Conservation (phyloP, 2,329 filamentous ascomycete genomes). For the Raffaelea ambrosiae region DNA sequence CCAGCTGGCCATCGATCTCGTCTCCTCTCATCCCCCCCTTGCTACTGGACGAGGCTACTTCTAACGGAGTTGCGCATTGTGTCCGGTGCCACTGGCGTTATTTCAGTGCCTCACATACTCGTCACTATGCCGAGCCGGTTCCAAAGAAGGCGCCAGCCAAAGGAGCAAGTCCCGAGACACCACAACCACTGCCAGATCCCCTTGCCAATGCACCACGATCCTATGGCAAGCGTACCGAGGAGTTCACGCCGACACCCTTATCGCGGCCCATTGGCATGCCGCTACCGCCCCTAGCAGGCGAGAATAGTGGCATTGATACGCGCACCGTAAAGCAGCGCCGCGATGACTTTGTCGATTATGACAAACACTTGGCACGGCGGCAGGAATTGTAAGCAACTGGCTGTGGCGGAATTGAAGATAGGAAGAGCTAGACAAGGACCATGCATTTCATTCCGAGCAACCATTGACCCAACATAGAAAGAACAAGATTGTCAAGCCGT, state of each 20-base stretch:
- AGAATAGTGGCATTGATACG: slow-evolving; percentile 71
- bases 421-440: not conserved
- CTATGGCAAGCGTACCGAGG: slow-evolving; percentile 45
- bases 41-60: too few relatives aligned
- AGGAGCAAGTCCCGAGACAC: not conserved
- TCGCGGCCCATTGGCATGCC: slow-evolving; percentile 74
- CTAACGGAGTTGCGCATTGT: slow-evolving; percentile 23
- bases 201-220: slow-evolving; percentile 51
- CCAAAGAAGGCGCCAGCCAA: slow-evolving; percentile 7
- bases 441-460: too few relatives aligned
- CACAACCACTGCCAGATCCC: slow-evolving; percentile 15
- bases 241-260: slow-evolving; percentile 52
- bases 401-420: not conserved
- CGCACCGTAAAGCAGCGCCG: slow-evolving; percentile 60
- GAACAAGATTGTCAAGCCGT: slow-evolving; percentile 71
- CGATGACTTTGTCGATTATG: slow-evolving; percentile 75
- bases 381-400: slow-evolving; percentile 56
- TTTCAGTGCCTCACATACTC: slow-evolving; percentile 5
- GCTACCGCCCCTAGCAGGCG: slow-evolving; percentile 62
- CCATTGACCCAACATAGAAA: slow-evolving; percentile 39
- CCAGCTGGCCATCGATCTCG: too few relatives aligned
- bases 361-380: slow-evolving; percentile 71
- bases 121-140: slow-evolving; percentile 12
- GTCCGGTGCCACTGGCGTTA: slow-evolving; percentile 39
- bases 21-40: not conserved